Conservation (phyloP, 306 rosid species). For the Ceratonia siliqua region DNA sequence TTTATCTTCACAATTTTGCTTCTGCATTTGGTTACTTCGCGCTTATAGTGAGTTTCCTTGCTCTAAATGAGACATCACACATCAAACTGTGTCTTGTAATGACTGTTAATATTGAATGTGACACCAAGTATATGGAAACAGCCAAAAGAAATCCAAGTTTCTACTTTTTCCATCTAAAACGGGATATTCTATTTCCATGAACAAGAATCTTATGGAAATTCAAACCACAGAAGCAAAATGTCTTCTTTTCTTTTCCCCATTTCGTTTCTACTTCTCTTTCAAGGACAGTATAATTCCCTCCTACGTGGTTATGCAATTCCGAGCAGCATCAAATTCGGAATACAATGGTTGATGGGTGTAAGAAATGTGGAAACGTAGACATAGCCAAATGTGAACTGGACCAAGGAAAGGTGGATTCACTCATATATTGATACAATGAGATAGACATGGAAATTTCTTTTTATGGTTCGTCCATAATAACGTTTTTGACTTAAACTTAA, state of each 20-base stretch:
- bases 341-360: constrained; percentile 54
- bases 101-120: neutral
- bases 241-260: neutral
- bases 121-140: constrained; percentile 12
- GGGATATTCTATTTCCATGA: constrained; percentile 25
- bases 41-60: neutral
- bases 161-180: neutral
- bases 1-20: neutral
- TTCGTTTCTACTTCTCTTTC: constrained; percentile 1
- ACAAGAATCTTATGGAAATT: constrained; percentile 39
- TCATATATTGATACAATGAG: constrained; percentile 40
- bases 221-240: constrained; percentile 31
- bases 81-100: neutral
- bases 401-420: constrained; percentile 54
- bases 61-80: neutral
- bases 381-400: constrained; percentile 49
- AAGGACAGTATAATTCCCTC: no score
- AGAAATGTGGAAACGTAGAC: constrained; percentile 41
- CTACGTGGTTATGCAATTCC: constrained; percentile 50
- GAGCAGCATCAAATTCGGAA: constrained; percentile 49
- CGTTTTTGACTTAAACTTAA: no score
- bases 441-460: no score
- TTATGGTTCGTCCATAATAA: no score
- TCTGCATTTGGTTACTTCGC: neutral
- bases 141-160: constrained; percentile 2